Conservation (phyloP, 352 stramenopile genomes). For the Plasmopara muralis region DNA sequence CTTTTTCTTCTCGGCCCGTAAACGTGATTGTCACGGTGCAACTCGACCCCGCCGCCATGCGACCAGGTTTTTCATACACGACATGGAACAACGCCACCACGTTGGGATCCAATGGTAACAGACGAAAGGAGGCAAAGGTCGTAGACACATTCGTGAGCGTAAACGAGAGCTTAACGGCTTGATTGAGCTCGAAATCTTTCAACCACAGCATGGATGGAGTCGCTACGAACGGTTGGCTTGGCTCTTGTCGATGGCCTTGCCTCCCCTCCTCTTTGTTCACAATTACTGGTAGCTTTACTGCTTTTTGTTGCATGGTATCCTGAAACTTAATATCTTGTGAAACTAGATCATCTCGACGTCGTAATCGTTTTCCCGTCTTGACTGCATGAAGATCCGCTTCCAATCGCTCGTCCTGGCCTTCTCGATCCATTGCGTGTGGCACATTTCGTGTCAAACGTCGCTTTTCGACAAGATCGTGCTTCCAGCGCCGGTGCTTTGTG, state of each 20-base stretch:
- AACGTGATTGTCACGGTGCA: slow-evolving; percentile 74
- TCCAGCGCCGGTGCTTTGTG: too few relatives aligned
- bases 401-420: too few relatives aligned
- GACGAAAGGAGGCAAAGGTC: slow-evolving; percentile 89
- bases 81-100: slow-evolving; percentile 87
- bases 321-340: too few relatives aligned
- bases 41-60: slow-evolving; percentile 87
- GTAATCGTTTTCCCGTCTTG: too few relatives aligned
- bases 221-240: slow-evolving; percentile 42
- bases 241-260: slow-evolving; percentile 44
- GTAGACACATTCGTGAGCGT: slow-evolving; percentile 89
- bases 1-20: slow-evolving; percentile 42
- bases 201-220: slow-evolving; percentile 81
- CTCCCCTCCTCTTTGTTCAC: slow-evolving; percentile 18
- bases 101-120: slow-evolving; percentile 64
- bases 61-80: slow-evolving; percentile 73
- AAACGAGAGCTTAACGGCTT: slow-evolving; percentile 47
- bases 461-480: too few relatives aligned
- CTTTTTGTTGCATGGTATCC: too few relatives aligned
- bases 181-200: slow-evolving; percentile 85
- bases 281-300: too few relatives aligned
- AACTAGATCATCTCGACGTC: too few relatives aligned
- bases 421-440: too few relatives aligned
- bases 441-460: too few relatives aligned
- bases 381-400: too few relatives aligned